Evolutionary conservation across 208 protist species (phyloP).

Genomic region (Herpetomonas samuelpessoai): DNA sequence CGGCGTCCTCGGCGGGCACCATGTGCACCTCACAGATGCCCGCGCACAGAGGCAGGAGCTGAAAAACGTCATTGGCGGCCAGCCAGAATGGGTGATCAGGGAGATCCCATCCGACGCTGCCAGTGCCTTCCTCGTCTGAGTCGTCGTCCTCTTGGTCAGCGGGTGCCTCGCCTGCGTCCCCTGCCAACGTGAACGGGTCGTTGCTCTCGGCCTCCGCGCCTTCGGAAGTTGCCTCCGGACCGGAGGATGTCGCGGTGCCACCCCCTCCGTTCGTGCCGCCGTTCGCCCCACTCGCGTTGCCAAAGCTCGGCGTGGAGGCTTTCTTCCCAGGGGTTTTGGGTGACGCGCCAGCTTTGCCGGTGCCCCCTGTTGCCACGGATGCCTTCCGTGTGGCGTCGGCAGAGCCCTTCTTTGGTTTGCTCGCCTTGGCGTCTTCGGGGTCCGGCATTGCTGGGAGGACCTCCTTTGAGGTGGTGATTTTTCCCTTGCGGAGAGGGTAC

Average conservation of each 20-base stretch:
- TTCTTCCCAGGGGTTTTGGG: no score
- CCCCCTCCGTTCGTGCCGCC: no score
- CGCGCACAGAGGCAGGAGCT: conserved; percentile 92
- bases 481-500: conserved; percentile 65
- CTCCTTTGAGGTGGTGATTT: conserved; percentile 26
- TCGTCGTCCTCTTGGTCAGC: not conserved
- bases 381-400: conserved; percentile 7
- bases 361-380: not conserved
- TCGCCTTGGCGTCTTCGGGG: not conserved
- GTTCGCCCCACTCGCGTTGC: no score
- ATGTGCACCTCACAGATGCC: conserved; percentile 87
- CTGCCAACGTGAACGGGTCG: not conserved
- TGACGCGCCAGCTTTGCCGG: not conserved
- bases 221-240: not conserved
- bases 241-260: not conserved
- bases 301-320: no score
- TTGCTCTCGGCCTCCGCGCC: not conserved
- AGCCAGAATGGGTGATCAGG: conserved; percentile 75
- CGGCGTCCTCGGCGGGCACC: not conserved
- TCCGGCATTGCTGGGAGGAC: conserved; percentile 5
- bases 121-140: conserved; percentile 11
- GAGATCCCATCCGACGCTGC: conserved; percentile 48
- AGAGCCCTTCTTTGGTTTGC: not conserved
- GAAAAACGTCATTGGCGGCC: conserved; percentile 65
- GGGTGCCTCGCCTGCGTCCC: not conserved